Base-by-base conservation (phyloP, 169 alveolate genomes). In the Eimeria acervulina region DNA sequence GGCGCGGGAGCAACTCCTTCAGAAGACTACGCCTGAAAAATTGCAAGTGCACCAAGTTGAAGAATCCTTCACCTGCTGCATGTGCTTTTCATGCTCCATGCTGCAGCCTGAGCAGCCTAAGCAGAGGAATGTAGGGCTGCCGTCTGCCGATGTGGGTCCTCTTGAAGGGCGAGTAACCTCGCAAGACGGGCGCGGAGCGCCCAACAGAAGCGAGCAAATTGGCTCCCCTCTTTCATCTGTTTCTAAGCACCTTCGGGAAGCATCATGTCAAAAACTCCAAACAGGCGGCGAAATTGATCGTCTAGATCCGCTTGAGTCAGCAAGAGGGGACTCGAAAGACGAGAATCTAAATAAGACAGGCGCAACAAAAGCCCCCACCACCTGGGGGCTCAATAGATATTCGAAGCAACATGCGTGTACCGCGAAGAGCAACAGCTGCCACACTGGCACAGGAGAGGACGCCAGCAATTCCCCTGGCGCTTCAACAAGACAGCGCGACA, bases 51-150 rank as follows among this genome's bases (percentile, higher is more conserved):
- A 61, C 12, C 59, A 33, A 61, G 31, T 13, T 55, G 47, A 55
- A 33, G 93, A 36, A 33, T 81, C 17, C 19, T 21, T 61, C 81
- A 52, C 81, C 21, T 87, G 93, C n/a, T 87, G 93, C 63, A 36
- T 87, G 55, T 87, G 93, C 40, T 44, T 33, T n/a, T 87, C 93
- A 23, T 87, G 93, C 59, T 36, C 66, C 80, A 15, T 87, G 40
- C 81, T 33, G 66, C 80, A 59, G 59, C n/a, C 47, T 38, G 93
- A 47, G 33, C 93, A 61, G 63, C 59, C 59, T 26, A 36, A 21
- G 40, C 61, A 55, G 51, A 33, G 61, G 78, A 19, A 36, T 44
- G 19, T 31, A 61, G 31, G 44, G 63, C 52, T 87, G 52, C 91
- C 72, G 36, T 52, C 36, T 15, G 47, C 74, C 31, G 91, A 12